Conservation (phyloP, 2,329 filamentous ascomycete genomes). For the Mariannaea elegans region DNA sequence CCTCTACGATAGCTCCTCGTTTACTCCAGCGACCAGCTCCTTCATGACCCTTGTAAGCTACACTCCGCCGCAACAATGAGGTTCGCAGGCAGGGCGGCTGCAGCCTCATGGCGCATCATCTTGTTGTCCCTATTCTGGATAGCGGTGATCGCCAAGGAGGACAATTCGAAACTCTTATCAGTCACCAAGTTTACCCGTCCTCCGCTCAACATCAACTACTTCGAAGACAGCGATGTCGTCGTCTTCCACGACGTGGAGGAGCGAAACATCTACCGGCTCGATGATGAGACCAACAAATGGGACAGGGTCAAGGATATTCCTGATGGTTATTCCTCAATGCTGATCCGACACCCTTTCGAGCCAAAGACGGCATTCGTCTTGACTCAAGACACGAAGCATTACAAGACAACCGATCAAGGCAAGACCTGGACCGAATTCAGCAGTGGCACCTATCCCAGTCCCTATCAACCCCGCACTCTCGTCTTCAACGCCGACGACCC, state of each 20-base stretch:
- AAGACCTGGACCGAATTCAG: conserved; percentile 82
- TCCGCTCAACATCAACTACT: conserved; percentile 82
- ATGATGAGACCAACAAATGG: conserved; percentile 85
- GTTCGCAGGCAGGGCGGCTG: conserved; percentile 56
- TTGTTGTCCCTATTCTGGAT: conserved; percentile 58
- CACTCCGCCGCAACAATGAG: conserved; percentile 60
- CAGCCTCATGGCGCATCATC: conserved; percentile 59
- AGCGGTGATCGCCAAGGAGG: conserved; percentile 63
- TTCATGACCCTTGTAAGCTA: conserved; percentile 54
- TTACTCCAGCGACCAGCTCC: conserved; percentile 14
- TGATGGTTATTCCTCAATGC: conserved; percentile 66
- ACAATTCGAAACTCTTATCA: conserved; percentile 68
- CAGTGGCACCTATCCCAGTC: conserved; percentile 65
- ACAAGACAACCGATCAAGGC: conserved; percentile 83
- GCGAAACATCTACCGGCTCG: conserved; percentile 77
- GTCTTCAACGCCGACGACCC: conserved; percentile 85
- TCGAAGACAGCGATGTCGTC: conserved; percentile 86
- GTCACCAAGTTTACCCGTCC: conserved; percentile 71
- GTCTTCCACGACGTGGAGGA: conserved; percentile 75
- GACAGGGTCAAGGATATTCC: conserved; percentile 69
- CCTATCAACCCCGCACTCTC: conserved; percentile 62
- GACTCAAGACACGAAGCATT: conserved; percentile 75
- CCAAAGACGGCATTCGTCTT: conserved; percentile 81
- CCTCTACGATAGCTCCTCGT: not conserved
- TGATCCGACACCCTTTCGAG: conserved; percentile 83